Base-by-base conservation (phyloP, 148 eudicot genomes). In the Mesembryanthemum crystallinum region DNA sequence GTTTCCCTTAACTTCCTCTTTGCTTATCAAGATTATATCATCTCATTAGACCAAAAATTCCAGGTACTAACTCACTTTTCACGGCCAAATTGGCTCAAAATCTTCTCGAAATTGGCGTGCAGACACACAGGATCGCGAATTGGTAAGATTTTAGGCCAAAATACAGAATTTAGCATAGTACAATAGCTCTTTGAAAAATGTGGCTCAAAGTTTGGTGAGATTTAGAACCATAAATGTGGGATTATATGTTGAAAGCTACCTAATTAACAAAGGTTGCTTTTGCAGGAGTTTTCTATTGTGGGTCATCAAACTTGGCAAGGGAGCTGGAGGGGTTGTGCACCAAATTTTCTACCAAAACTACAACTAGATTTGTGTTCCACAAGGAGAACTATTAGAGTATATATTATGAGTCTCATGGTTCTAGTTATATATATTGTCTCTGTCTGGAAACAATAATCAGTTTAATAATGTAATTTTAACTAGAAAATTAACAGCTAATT, bases 261-360 rank as follows among this genome's bases (percentile, higher is more conserved):
- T 58, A 51, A n/a, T n/a, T n/a, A 76, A 67, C 32, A 12, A 28
- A 45, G 24, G 35, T 60, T 69, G 66, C 60, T 25, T 57, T 57
- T 76, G 76, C 82, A 84, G 87, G 87, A 29, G 84, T 84, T 20
- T 84, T 84, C 80, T 84, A 81, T 57, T 84, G 87, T 69, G 87
- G 87, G 13, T 42, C 84, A 14, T 65, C 66, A 10, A 70, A 51
- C 49, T 24, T 84, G 69, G 87, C 80, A 21, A 81, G 74, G 68
- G 85, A 84, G 32, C 71, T 84, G 62, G 74, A 84, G 64, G 64
- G 61, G 23, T 69, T 81, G 67, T 81, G 87, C 80, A 84, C 81
- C 77, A 81, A 84, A 73, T 82, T 84, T 64, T 84, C 87, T 3
- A 72, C 82, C 70, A 76, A 72, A 69, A 76, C 79, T 25, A 73